Conservation (phyloP, 2,329 filamentous ascomycete genomes). For the Xylariaceae sp. region DNA sequence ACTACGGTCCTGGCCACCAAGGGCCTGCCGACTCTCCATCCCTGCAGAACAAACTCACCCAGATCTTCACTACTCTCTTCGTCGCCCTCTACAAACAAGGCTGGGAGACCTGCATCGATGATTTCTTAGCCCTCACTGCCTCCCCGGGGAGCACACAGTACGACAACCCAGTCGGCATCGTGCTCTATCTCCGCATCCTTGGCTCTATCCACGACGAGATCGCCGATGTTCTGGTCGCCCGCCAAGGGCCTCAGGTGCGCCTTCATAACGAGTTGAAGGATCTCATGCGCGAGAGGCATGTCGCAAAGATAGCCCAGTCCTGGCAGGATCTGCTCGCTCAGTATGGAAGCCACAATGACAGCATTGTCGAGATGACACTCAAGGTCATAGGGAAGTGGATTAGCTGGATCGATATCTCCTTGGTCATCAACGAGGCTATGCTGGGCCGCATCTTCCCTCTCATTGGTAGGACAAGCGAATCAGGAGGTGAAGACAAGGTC, state of each 20-base stretch:
- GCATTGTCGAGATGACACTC: constrained; percentile 80
- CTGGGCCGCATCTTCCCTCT: constrained; percentile 81
- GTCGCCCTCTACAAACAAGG: constrained; percentile 78
- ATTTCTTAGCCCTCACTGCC: constrained; percentile 74
- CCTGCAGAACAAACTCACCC: constrained; percentile 95
- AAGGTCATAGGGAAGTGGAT: constrained; percentile 96
- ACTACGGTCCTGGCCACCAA: constrained; percentile 60
- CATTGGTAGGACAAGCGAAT: constrained; percentile 67
- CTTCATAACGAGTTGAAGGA: constrained; percentile 90
- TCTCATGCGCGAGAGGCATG: constrained; percentile 78
- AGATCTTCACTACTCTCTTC: constrained; percentile 93
- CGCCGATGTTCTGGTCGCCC: constrained; percentile 81
- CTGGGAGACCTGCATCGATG: constrained; percentile 88
- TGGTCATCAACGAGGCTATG: constrained; percentile 88
- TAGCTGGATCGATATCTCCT: constrained; percentile 95
- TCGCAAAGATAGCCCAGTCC: constrained; percentile 79
- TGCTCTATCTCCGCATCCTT: constrained; percentile 85
- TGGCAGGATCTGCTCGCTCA: constrained; percentile 87
- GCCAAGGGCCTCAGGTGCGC: constrained; percentile 74
- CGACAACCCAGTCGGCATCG: constrained; percentile 71
- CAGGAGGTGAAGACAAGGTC: constrained; percentile 68
- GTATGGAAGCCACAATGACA: constrained; percentile 67
- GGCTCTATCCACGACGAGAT: constrained; percentile 95
- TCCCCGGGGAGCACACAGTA: constrained; percentile 53
- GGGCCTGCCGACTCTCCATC: constrained; percentile 63